Evolutionary conservation across 2,329 filamentous ascomycete genomes (phyloP).

Genomic region (Trichophyton benhamiae): DNA sequence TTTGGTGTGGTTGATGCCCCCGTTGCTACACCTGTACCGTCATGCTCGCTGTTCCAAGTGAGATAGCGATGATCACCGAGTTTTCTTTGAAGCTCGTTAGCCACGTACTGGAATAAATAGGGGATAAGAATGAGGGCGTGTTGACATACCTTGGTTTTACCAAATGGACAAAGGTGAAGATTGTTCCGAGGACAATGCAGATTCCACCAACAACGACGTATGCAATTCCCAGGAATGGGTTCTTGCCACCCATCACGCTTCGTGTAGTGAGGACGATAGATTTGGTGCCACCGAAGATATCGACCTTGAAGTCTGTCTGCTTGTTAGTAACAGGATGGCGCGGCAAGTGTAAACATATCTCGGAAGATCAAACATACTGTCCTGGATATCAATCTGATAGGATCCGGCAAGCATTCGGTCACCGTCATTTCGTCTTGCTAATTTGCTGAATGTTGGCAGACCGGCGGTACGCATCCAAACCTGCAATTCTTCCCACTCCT

Average conservation of each 20-base stretch:
- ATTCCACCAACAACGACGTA: slow-evolving; percentile 90
- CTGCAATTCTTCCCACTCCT: slow-evolving; percentile 72
- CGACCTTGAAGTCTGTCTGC: slow-evolving; percentile 62
- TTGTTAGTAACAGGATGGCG: neutral
- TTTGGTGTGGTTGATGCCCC: slow-evolving; percentile 35
- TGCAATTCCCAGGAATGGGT: slow-evolving; percentile 90
- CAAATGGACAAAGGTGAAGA: slow-evolving; percentile 85
- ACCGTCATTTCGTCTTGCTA: slow-evolving; percentile 70
- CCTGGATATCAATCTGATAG: slow-evolving; percentile 64
- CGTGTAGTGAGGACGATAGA: slow-evolving; percentile 78
- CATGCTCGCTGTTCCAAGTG: slow-evolving; percentile 73
- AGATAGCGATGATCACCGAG: slow-evolving; percentile 95
- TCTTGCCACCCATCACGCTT: slow-evolving; percentile 87
- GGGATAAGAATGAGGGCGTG: neutral
- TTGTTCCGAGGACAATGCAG: slow-evolving; percentile 72
- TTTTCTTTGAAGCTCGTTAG: slow-evolving; percentile 49
- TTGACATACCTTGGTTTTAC: slow-evolving; percentile 67
- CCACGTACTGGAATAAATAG: slow-evolving; percentile 3
- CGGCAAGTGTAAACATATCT: neutral
- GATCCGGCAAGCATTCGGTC: slow-evolving; percentile 54
- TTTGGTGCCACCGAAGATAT: slow-evolving; percentile 72
- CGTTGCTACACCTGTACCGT: slow-evolving; percentile 40
- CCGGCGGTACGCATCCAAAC: slow-evolving; percentile 99
- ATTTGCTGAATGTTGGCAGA: slow-evolving; percentile 85
- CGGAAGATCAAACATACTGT: slow-evolving; percentile 50